Evolutionary conservation across 345 rosid genomes (phyloP).

Genomic region (Limnanthes douglasii): DNA sequence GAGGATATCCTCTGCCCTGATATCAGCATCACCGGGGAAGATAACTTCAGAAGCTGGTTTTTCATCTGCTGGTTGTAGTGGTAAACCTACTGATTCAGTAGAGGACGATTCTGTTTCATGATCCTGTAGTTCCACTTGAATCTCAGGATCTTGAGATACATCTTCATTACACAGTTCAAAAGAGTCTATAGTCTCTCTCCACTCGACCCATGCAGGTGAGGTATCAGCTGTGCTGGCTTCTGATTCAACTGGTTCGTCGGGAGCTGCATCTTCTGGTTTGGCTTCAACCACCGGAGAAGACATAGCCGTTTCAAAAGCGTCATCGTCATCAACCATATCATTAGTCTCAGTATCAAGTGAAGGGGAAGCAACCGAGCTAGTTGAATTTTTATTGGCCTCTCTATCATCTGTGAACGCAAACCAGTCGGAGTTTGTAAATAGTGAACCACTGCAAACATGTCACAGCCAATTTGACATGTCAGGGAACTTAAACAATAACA

Average conservation of each 20-base stretch:
- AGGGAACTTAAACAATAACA: no score
- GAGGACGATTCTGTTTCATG: no score
- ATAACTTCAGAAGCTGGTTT: no score
- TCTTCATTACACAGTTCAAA: conserved; percentile 21
- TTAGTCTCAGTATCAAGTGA: conserved; percentile 37
- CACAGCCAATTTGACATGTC: conserved; percentile 1
- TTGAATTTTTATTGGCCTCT: conserved; percentile 35
- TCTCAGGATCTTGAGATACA: conserved; percentile 23
- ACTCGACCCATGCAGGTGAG: conserved; percentile 63
- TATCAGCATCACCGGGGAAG: no score
- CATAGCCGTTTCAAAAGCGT: conserved; percentile 27
- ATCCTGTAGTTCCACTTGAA: conserved; percentile 16
- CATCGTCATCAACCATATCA: conserved; percentile 20
- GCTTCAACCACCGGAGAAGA: conserved; percentile 26
- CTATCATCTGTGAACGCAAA: conserved; percentile 72
- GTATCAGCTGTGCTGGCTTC: conserved; percentile 44
- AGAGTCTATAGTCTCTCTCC: conserved; percentile 58
- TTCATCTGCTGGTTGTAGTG: no score
- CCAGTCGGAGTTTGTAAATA: conserved; percentile 85
- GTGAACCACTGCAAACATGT: conserved; percentile 46
- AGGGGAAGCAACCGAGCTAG: conserved; percentile 39
- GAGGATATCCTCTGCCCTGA: no score
- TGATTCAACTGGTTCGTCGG: conserved; percentile 23
- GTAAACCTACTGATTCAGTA: no score
- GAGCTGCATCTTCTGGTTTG: conserved; percentile 22